phyloP scores from a whole-genome alignment of 768 basidiomycete species.

The Kwoniella mangroviensis region DNA sequence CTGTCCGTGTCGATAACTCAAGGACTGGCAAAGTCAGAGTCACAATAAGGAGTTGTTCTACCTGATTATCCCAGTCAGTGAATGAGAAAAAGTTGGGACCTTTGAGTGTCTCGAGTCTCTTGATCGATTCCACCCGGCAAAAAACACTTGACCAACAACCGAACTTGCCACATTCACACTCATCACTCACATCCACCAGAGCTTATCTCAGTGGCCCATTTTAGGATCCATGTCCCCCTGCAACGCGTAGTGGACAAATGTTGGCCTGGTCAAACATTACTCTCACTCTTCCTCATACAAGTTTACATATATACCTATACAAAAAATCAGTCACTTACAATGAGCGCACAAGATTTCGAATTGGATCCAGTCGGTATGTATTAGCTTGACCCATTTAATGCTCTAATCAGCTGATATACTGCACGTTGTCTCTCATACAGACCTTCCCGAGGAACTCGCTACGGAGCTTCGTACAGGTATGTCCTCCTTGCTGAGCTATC shows the following conservation, averaged over 20 bases:
- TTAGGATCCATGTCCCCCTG: neutral
- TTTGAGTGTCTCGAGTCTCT: too few species aligned
- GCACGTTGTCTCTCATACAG: constrained; percentile 3
- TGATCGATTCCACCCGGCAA: neutral
- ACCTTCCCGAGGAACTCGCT: constrained; percentile 24
- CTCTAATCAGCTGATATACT: neutral
- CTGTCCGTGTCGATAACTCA: too few species aligned
- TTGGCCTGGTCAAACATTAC: neutral
- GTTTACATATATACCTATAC: neutral
- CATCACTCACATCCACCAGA: neutral
- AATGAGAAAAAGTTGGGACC: too few species aligned
- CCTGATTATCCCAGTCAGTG: too few species aligned
- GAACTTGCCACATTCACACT: neutral
- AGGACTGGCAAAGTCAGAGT: too few species aligned
- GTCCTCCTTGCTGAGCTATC: constrained; percentile 2
- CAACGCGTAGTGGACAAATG: neutral
- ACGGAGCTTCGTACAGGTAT: constrained; percentile 33
- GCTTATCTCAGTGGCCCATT: neutral
- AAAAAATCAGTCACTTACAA: neutral
- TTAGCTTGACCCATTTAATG: neutral
- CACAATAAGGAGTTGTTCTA: too few species aligned
- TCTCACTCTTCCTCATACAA: neutral
- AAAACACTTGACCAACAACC: neutral
- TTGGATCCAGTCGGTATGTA: constrained; percentile 8
- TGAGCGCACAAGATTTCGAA: constrained; percentile 21